Conservation (phyloP, 495 filamentous ascomycete genomes). For the Neurospora africana region DNA sequence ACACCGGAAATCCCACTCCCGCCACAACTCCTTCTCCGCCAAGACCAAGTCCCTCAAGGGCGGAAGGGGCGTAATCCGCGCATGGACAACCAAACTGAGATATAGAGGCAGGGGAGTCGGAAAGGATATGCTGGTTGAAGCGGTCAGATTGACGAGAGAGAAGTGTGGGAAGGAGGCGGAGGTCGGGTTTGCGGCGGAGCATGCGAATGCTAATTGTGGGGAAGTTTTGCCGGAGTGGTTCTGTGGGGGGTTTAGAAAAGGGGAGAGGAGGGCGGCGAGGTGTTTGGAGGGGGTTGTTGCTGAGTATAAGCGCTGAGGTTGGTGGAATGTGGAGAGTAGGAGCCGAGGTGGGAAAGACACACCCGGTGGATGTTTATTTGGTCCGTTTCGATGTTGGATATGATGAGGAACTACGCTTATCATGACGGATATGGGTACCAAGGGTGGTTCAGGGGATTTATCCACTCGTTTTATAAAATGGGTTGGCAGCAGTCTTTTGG, state of each 20-base stretch:
- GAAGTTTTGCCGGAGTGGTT: constrained; percentile 50
- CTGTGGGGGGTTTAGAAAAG: constrained; percentile 45
- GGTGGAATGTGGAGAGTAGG: too few relatives aligned
- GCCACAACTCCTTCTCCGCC: not conserved
- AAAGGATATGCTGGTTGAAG: constrained; percentile 53
- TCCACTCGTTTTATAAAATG: not conserved
- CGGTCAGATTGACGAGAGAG: constrained; percentile 46
- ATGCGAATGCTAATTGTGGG: constrained; percentile 48
- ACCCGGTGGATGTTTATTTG: too few relatives aligned
- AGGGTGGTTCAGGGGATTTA: not conserved
- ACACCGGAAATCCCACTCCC: not conserved
- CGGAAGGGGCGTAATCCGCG: constrained; percentile 50
- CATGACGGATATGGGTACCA: not conserved
- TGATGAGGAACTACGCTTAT: not conserved
- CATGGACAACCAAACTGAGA: constrained; percentile 60
- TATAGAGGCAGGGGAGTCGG: constrained; percentile 64
- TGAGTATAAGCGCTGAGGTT: constrained; percentile 16
- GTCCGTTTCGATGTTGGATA: too few relatives aligned
- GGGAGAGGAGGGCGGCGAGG: constrained; percentile 43
- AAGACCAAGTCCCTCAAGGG: constrained; percentile 12
- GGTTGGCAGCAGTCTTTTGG: not conserved
- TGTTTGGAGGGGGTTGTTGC: constrained; percentile 38
- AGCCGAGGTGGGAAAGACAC: too few relatives aligned
- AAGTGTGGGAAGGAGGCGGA: constrained; percentile 45
- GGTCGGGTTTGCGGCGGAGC: constrained; percentile 55